These are phyloP conservation scores for Cercis canadensis DNA, from an alignment of 306 rosid genomes.

Conservation along the genomic window DNA sequence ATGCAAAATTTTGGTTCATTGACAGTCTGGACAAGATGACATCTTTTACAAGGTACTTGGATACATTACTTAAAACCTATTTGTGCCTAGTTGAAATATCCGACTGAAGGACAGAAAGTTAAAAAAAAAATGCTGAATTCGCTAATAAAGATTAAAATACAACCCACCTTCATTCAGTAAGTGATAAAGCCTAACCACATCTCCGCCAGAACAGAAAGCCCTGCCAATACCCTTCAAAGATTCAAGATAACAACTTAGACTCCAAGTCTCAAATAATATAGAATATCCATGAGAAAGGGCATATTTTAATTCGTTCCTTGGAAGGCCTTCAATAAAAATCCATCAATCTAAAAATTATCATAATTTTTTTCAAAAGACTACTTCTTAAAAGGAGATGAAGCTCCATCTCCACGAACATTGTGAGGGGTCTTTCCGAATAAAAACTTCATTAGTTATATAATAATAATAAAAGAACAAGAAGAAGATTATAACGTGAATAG, in stretches of 20 bases:
- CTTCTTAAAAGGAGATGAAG: background rate
- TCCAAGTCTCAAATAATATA: slow-evolving; percentile 35
- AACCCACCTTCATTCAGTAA: slow-evolving; percentile 68
- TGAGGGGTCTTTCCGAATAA: too few species aligned
- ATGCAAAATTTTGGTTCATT: background rate
- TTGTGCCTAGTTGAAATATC: slow-evolving; percentile 2
- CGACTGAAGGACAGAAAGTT: slow-evolving; percentile 1
- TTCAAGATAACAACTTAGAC: slow-evolving; percentile 44
- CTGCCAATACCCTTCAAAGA: slow-evolving; percentile 84
- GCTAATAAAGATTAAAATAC: slow-evolving; percentile 14
- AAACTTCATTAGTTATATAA: too few species aligned
- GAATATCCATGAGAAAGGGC: background rate
- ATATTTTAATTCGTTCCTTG: background rate
- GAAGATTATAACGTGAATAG: background rate
- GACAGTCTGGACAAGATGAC: background rate
- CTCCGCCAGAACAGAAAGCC: slow-evolving; percentile 90
- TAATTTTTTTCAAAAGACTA: too few species aligned
- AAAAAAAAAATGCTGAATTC: slow-evolving; percentile 18
- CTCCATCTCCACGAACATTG: background rate
- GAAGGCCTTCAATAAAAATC: background rate
- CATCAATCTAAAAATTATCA: background rate
- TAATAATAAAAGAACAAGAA: too few species aligned
- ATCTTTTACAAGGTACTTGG: background rate
- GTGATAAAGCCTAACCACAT: slow-evolving; percentile 76
- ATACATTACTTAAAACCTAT: slow-evolving; percentile 5